A percentile compares a stretch with the other conserved stretches of the same genome.
Conservation (phyloP, 176 grass and related monocot species). For the Aegilops tauschii region DNA sequence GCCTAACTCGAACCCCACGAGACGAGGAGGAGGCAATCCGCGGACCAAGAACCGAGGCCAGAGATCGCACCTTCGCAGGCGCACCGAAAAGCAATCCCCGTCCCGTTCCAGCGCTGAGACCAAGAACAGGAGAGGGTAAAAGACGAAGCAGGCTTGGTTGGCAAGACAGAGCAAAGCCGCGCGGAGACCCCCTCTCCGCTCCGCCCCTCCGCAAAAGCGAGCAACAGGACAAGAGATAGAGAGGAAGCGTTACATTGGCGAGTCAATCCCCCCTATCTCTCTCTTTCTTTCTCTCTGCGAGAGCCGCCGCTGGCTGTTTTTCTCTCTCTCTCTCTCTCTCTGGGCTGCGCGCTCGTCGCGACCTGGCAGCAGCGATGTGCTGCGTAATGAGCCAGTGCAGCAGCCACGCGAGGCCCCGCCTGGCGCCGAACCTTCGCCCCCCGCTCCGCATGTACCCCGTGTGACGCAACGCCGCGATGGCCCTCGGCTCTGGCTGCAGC, state of each 20-base stretch:
- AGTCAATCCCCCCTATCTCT: neutral
- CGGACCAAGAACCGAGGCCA: constrained; percentile 12
- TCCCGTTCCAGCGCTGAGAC: neutral
- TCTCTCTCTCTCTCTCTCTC: constrained; percentile 1
- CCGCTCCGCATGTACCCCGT: neutral
- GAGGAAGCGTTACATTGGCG: neutral
- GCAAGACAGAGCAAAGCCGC: neutral
- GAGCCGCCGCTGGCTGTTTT: neutral
- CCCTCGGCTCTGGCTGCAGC: neutral
- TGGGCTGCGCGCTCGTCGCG: neutral
- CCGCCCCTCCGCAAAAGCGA: constrained; percentile 6
- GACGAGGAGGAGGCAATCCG: neutral
- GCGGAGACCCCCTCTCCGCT: neutral
- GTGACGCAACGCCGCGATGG: neutral
- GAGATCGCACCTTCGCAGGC: neutral
- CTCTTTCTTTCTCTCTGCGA: neutral
- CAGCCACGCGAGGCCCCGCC: too few species aligned
- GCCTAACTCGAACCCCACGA: neutral
- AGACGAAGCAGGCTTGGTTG: constrained; percentile 18
- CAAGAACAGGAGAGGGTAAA: constrained; percentile 11
- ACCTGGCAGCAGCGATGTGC: neutral
- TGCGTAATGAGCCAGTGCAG: neutral
- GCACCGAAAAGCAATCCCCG: neutral
- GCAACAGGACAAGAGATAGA: neutral
- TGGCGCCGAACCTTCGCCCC: neutral